Percentiles rank a stretch among this genome's conserved stretches.
Evolutionary conservation across 192 early-diverging fungal species (phyloP).

Genomic region (Entomortierella parvispora): DNA sequence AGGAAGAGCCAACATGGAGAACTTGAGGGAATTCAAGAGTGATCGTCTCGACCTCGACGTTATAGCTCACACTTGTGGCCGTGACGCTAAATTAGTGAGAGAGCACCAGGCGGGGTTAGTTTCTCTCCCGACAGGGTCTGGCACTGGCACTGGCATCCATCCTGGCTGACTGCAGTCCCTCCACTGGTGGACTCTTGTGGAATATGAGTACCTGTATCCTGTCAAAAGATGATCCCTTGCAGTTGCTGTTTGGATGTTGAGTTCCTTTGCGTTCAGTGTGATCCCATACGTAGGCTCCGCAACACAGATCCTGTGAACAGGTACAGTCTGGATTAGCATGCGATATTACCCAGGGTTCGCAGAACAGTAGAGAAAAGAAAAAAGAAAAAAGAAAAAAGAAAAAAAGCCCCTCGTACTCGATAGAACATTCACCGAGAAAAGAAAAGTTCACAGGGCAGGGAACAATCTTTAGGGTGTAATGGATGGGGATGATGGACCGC

Average conservation of each 20-base stretch:
- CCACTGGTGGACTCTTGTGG: too few species aligned
- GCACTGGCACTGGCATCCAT: too few species aligned
- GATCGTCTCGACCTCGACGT: slow-evolving; percentile 50
- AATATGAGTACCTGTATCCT: slow-evolving; percentile 45
- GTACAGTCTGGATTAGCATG: not conserved
- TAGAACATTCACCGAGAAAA: slow-evolving; percentile 74
- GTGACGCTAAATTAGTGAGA: slow-evolving; percentile 17
- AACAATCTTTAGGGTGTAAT: slow-evolving; percentile 75
- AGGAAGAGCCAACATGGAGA: slow-evolving; percentile 58
- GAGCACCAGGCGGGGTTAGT: not conserved
- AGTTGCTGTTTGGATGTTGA: slow-evolving; percentile 61
- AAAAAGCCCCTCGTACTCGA: slow-evolving; percentile 54
- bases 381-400: not conserved
- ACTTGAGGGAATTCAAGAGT: slow-evolving; percentile 61
- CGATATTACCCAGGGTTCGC: not conserved
- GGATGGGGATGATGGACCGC: slow-evolving; percentile 67
- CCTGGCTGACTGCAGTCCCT: too few species aligned
- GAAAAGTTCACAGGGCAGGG: slow-evolving; percentile 77
- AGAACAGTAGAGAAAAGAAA: too few species aligned
- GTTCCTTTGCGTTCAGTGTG: slow-evolving; percentile 66
- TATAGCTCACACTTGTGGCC: slow-evolving; percentile 52
- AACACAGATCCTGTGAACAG: slow-evolving; percentile 53
- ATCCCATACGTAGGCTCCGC: slow-evolving; percentile 63
- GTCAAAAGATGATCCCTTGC: slow-evolving; percentile 44
- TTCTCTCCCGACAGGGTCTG: not conserved